phyloP scores from a whole-genome alignment of 208 protist genomes.

The Polymyxa betae region DNA sequence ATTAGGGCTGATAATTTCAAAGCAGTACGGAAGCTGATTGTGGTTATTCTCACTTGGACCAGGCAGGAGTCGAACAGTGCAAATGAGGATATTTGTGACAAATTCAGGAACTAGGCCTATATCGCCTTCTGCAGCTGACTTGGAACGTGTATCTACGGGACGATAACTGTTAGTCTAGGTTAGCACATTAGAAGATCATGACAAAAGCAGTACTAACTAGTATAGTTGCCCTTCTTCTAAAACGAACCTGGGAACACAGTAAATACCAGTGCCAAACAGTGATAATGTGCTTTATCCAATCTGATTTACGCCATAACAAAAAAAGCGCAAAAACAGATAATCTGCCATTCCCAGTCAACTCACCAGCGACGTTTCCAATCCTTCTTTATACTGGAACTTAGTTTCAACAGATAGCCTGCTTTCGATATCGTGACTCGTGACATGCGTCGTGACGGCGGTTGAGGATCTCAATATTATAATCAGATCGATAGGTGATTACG shows the following conservation, averaged over 20 bases:
- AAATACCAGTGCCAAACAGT: no score
- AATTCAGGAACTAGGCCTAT: constrained; percentile 14
- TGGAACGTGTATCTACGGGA: constrained; percentile 19
- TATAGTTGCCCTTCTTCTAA: constrained; percentile 41
- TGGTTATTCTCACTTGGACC: background rate
- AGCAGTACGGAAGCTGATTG: constrained; percentile 22
- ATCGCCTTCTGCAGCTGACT: background rate
- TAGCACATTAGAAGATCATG: background rate
- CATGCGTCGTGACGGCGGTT: background rate
- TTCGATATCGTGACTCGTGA: constrained; percentile 15
- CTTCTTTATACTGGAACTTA: constrained; percentile 34
- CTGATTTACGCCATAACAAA: no score
- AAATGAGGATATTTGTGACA: constrained; percentile 50
- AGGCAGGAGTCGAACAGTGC: background rate
- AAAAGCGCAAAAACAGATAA: no score
- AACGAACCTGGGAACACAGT: constrained; percentile 24
- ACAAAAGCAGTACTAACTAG: constrained; percentile 2
- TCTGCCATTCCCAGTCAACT: background rate
- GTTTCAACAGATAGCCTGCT: constrained; percentile 43
- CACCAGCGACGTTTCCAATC: constrained; percentile 49
- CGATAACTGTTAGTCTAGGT: background rate
- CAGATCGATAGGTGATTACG: background rate
- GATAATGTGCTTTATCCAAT: no score
- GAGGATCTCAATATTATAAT: background rate
- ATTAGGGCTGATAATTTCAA: constrained; percentile 35